Evolutionary conservation across 805 yeast genomes (phyloP).

Genomic region (Ascoidea asiatica): DNA sequence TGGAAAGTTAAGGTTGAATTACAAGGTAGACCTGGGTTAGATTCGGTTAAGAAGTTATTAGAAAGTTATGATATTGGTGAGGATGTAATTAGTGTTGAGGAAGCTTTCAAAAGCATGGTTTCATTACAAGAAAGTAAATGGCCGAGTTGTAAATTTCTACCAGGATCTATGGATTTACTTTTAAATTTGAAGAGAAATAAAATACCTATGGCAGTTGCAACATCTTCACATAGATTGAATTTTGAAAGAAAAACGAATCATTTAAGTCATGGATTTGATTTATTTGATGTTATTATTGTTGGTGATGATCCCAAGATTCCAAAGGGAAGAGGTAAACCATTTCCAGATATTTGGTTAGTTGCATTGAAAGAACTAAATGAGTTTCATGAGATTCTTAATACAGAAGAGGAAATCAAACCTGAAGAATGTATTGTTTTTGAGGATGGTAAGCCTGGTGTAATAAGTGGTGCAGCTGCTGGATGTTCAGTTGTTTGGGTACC

Average conservation of each 20-base stretch:
- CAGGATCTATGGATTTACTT: slow-evolving; percentile 73
- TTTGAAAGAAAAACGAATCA: slow-evolving; percentile 64
- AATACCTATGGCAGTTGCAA: slow-evolving; percentile 82
- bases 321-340: slow-evolving; percentile 82
- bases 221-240: slow-evolving; percentile 58
- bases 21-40: slow-evolving; percentile 86
- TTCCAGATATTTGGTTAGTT: slow-evolving; percentile 82
- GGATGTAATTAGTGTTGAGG: slow-evolving; percentile 44
- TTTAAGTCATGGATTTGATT: slow-evolving; percentile 42
- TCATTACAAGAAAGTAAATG: slow-evolving; percentile 41
- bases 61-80: slow-evolving; percentile 54
- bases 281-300: slow-evolving; percentile 56
- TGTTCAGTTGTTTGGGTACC: slow-evolving; percentile 93
- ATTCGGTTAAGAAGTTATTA: slow-evolving; percentile 51
- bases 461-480: slow-evolving; percentile 73
- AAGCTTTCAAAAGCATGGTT: slow-evolving; percentile 38
- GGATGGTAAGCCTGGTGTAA: slow-evolving; percentile 89
- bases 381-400: slow-evolving; percentile 17
- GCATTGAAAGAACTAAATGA: slow-evolving; percentile 67
- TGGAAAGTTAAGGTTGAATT: slow-evolving; percentile 84
- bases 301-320: slow-evolving; percentile 86
- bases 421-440: slow-evolving; percentile 85
- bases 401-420: slow-evolving; percentile 35
- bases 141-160: slow-evolving; percentile 53
- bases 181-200: slow-evolving; percentile 31